Conservation (phyloP, 208 protist genomes). For the Wallacemonas rigidus region DNA sequence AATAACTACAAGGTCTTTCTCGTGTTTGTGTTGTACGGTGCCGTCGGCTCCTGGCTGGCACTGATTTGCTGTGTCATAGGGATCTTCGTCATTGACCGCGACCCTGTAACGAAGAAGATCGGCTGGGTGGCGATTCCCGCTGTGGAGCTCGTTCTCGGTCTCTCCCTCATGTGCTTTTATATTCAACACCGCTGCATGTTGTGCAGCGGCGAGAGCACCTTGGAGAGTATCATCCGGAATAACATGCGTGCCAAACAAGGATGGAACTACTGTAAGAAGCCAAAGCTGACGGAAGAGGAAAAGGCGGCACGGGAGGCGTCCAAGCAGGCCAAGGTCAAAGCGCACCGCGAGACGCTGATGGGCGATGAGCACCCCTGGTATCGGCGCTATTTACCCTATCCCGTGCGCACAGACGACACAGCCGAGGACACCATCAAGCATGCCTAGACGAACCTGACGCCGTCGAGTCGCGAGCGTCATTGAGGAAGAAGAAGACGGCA, state of each 20-base stretch:
- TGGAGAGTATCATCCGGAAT: slow-evolving; percentile 38
- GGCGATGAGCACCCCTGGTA: slow-evolving; percentile 48
- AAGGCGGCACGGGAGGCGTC: slow-evolving; percentile 9
- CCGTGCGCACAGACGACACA: slow-evolving; percentile 40
- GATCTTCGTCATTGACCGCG: slow-evolving; percentile 44
- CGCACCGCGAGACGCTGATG: slow-evolving; percentile 28
- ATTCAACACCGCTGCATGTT: slow-evolving; percentile 37
- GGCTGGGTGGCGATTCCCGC: slow-evolving; percentile 34
- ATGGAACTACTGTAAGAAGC: background rate
- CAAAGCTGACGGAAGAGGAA: slow-evolving; percentile 19
- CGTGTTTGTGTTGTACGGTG: slow-evolving; percentile 66
- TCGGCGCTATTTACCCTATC: slow-evolving; percentile 30
- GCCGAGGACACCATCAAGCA: slow-evolving; percentile 30
- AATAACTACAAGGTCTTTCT: slow-evolving; percentile 90
- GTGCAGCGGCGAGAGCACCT: slow-evolving; percentile 41
- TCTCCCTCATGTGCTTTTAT: slow-evolving; percentile 34
- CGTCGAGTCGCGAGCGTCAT: background rate
- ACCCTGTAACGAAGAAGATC: slow-evolving; percentile 16
- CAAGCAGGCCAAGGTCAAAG: slow-evolving; percentile 25
- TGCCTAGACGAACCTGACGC: background rate
- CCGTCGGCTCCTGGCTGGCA: slow-evolving; percentile 26
- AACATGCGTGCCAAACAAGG: background rate
- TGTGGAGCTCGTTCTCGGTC: slow-evolving; percentile 29
- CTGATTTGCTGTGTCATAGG: slow-evolving; percentile 34
- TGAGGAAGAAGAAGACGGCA: slow-evolving; percentile 4